Conservation (phyloP, 2,329 filamentous ascomycete genomes). For the Talaromyces amestolkiae region DNA sequence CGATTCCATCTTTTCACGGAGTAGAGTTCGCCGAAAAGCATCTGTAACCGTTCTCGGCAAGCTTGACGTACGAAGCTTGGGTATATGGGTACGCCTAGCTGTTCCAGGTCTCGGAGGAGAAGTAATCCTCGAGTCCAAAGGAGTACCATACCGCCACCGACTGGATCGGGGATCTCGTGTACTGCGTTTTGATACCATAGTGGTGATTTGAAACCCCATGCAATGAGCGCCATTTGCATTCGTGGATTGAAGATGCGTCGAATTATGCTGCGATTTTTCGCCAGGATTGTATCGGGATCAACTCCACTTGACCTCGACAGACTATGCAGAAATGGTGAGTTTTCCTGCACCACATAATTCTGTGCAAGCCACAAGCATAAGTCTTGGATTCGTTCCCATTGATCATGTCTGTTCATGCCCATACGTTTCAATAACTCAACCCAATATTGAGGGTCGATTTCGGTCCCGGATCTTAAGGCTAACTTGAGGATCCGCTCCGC, state of each 20-base stretch:
- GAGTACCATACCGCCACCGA: slow-evolving; percentile 28
- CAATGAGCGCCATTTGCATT: slow-evolving; percentile 49
- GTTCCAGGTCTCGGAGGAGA: slow-evolving; percentile 39
- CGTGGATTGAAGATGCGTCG: slow-evolving; percentile 42
- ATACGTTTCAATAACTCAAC: slow-evolving; percentile 58
- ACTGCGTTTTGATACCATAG: slow-evolving; percentile 23
- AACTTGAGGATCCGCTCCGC: slow-evolving; percentile 51
- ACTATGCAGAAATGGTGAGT: slow-evolving; percentile 19
- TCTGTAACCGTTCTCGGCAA: slow-evolving; percentile 37
- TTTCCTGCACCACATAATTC: slow-evolving; percentile 34
- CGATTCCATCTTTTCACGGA: slow-evolving; percentile 37
- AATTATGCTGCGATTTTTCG: slow-evolving; percentile 31
- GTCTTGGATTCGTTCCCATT: slow-evolving; percentile 52
- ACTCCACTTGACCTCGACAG: slow-evolving; percentile 15
- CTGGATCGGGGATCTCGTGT: slow-evolving; percentile 22
- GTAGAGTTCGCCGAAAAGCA: slow-evolving; percentile 35
- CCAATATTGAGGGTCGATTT: slow-evolving; percentile 51
- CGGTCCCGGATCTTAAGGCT: slow-evolving; percentile 42
- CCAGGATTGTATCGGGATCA: slow-evolving; percentile 13
- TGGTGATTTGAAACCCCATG: slow-evolving; percentile 48
- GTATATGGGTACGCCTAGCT: slow-evolving; percentile 36
- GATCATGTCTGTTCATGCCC: slow-evolving; percentile 57
- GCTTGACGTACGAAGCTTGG: slow-evolving; percentile 30
- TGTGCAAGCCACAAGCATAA: slow-evolving; percentile 53
- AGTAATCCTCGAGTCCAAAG: slow-evolving; percentile 41